Conservation (phyloP, 805 yeast species). For the Zygosaccharomyces bisporus region DNA sequence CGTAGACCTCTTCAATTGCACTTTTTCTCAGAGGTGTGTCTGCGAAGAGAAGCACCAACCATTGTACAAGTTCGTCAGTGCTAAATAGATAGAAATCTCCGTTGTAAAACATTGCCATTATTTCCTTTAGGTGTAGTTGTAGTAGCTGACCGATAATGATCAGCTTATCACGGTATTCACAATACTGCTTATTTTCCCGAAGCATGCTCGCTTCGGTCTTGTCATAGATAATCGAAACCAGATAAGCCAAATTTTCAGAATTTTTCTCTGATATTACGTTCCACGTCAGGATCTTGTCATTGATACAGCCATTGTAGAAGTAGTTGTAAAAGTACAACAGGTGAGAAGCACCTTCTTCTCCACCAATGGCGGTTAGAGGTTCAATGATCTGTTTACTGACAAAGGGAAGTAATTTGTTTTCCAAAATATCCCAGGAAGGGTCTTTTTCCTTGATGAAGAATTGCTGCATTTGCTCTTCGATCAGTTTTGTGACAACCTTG, state of each 20-base stretch:
- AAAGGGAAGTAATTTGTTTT: constrained; percentile 24
- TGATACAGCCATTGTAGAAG: constrained; percentile 24
- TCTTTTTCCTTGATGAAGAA: constrained; percentile 23
- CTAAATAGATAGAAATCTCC: constrained; percentile 40
- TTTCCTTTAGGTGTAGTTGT: constrained; percentile 40
- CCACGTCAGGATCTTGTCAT: constrained; percentile 27
- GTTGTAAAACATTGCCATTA: constrained; percentile 40
- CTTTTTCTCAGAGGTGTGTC: constrained; percentile 37
- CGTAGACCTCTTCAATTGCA: constrained; percentile 39
- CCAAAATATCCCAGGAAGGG: constrained; percentile 24
- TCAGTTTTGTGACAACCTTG: constrained; percentile 14
- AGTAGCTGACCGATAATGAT: constrained; percentile 27
- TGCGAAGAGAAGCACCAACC: constrained; percentile 41
- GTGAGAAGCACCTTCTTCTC: constrained; percentile 12
- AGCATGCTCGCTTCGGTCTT: constrained; percentile 28
- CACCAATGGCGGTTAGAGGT: constrained; percentile 18
- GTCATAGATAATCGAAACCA: constrained; percentile 24
- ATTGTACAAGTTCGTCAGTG: constrained; percentile 37
- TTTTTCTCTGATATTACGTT: constrained; percentile 34
- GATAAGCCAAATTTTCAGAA: constrained; percentile 31
- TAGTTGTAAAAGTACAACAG: constrained; percentile 21
- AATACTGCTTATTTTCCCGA: constrained; percentile 19
- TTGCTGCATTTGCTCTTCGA: constrained; percentile 20
- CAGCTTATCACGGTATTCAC: constrained; percentile 30
- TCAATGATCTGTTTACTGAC: constrained; percentile 18